Evolutionary conservation across 345 rosid species (phyloP).

Genomic region (Euphorbia lathyris): DNA sequence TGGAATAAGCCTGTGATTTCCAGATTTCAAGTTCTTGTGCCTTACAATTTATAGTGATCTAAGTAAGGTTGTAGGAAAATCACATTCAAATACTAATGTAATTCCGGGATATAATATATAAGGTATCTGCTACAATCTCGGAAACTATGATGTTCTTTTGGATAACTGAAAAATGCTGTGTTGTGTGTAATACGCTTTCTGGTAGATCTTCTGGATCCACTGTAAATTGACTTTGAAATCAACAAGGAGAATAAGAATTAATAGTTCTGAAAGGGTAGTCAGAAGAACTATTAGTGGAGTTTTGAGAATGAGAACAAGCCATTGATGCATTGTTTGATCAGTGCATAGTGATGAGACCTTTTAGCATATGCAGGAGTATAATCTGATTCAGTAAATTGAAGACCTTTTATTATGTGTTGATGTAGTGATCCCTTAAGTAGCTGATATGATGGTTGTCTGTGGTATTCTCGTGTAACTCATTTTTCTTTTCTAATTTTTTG

Average conservation of each 20-base stretch:
- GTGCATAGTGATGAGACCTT: not conserved
- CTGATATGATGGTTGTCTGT: not conserved
- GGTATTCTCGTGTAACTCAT: not conserved
- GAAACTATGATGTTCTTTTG: not conserved
- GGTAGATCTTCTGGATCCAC: conserved; percentile 3
- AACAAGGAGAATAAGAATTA: not conserved
- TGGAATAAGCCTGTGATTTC: conserved; percentile 11
- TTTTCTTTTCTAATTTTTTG: not conserved
- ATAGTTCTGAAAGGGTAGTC: not conserved
- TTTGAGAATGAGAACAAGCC: not conserved
- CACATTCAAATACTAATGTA: conserved; percentile 8
- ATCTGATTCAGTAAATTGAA: not conserved
- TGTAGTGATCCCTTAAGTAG: not conserved
- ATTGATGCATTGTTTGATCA: not conserved
- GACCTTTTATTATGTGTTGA: not conserved
- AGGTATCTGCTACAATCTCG: conserved; percentile 20
- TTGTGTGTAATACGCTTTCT: not conserved
- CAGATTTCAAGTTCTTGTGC: not conserved
- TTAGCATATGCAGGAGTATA: not conserved
- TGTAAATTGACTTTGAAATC: not conserved
- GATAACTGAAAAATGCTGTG: conserved; percentile 6
- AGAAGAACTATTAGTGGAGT: not conserved
- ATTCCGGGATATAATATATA: not conserved
- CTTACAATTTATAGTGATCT: conserved; percentile 2
- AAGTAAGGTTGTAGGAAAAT: conserved; percentile 2